Conservation (phyloP, 1,284 basidiomycete species). For the Sporisorium graminicola region DNA sequence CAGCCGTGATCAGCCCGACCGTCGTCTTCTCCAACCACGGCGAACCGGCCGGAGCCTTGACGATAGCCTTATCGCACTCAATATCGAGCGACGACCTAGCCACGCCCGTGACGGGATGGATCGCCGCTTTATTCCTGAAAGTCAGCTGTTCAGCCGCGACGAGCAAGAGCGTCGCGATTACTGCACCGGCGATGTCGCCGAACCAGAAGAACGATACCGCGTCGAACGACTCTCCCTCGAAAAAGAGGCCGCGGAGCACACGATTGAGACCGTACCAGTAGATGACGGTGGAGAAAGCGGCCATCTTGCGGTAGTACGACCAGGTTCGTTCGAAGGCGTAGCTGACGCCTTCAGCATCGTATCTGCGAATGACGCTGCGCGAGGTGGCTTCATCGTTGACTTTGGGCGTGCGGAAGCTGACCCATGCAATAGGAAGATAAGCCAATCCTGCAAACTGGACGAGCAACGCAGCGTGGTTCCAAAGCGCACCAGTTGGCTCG, state of each 20-base stretch:
- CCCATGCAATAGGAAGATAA: slow-evolving; percentile 37
- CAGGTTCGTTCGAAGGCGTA: slow-evolving; percentile 57
- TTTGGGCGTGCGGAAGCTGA: slow-evolving; percentile 44
- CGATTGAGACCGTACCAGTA: slow-evolving; percentile 59
- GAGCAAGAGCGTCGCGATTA: slow-evolving; percentile 21
- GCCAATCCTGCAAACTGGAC: slow-evolving; percentile 39
- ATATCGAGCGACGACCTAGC: slow-evolving; percentile 37
- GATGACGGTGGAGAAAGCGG: slow-evolving; percentile 37
- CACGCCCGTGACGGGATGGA: slow-evolving; percentile 42
- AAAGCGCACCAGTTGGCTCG: slow-evolving; percentile 14
- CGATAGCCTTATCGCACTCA: slow-evolving; percentile 55
- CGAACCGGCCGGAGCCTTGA: slow-evolving; percentile 48
- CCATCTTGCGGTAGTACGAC: slow-evolving; percentile 57
- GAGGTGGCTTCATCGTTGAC: slow-evolving; percentile 40
- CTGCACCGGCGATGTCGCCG: slow-evolving; percentile 37
- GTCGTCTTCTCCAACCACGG: slow-evolving; percentile 50
- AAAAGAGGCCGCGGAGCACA: slow-evolving; percentile 26
- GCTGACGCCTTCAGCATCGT: slow-evolving; percentile 51
- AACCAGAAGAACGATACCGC: slow-evolving; percentile 46
- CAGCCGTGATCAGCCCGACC: slow-evolving; percentile 26
- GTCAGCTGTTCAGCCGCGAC: slow-evolving; percentile 42
- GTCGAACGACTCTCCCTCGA: slow-evolving; percentile 27
- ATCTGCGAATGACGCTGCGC: slow-evolving; percentile 35
- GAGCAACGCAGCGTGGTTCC: slow-evolving; percentile 32
- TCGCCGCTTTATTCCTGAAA: slow-evolving; percentile 30